Base-by-base conservation (phyloP, 2,329 filamentous ascomycete genomes). In the Magnaporthiopsis rhizophila region DNA sequence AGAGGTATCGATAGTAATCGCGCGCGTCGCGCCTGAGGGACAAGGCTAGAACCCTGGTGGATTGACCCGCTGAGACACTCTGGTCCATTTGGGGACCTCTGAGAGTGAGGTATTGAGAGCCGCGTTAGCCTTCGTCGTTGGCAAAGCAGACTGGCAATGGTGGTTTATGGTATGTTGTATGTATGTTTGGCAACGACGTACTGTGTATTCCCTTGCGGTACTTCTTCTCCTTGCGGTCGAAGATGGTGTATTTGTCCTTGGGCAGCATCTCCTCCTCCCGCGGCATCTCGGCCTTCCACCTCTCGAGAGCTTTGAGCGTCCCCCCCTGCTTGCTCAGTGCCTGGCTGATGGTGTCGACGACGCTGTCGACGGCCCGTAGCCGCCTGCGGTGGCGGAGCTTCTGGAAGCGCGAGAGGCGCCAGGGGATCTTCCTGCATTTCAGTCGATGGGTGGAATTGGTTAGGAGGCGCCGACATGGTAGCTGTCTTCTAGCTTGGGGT, bases 121-220 rank as follows among this genome's bases (percentile, higher is more conserved):
- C n/a, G 38, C 5, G 15, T 45, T 45, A 45, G 38, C 38, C 38
- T 5, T 26, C n/a, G 53, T 21, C 53, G 18, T 18, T 34, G 53
- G 63, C 6, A 9, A 3, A 63, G 8, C 63, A 36, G 34, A 36
- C 6, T 30, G 30, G 30, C 6, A 7, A 3, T 36, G 34, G 3
- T 36, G 34, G 13, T 34, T 68, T 38, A 21, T 59, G 38, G 8
- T 62, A 21, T 59, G 38, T 8, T 62, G 30, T 30, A 30, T 30
- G n/a, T 24, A 63, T 18, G 26, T 57, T 18, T n/a, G 12, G n/a
- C n/a, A 62, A 12, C n/a, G 65, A 86, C 92, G 71, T 84, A 97
- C 93, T 98, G 79, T 98, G 94, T 76, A 99, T 93, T 64, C 92
- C 91, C 86, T 99, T 99, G 75, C 95, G 84, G 77, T 98, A 99